Conservation (phyloP, 257 asterid species). For the Rauvolfia tetraphylla region DNA sequence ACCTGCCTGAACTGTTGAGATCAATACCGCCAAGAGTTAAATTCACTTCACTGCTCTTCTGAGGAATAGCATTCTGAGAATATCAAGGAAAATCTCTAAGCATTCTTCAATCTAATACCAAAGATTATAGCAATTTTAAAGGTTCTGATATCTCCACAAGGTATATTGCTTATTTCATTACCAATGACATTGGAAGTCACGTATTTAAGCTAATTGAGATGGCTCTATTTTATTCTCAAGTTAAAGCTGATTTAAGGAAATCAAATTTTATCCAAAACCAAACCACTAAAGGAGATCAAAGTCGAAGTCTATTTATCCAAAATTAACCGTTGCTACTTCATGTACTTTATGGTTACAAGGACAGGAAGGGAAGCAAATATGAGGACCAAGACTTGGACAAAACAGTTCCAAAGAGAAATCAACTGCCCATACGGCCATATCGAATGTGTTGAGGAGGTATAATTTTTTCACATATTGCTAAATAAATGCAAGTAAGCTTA, state of each 20-base stretch:
- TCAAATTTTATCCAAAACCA: neutral
- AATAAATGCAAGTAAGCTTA: neutral
- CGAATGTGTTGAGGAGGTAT: neutral
- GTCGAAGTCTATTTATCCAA: neutral
- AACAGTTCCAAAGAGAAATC: neutral
- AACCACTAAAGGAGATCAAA: neutral
- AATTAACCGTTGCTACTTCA: neutral
- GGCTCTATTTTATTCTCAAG: neutral
- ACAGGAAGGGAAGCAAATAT: neutral
- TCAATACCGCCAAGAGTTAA: conserved; percentile 99
- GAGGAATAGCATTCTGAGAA: conserved; percentile 69
- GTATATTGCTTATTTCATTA: neutral
- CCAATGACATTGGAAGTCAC: neutral
- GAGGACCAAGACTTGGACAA: neutral
- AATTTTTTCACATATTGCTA: neutral
- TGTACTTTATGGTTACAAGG: neutral
- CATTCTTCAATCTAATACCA: neutral
- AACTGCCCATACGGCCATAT: neutral
- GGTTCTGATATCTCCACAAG: neutral
- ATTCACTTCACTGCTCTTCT: conserved; percentile 80
- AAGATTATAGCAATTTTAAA: neutral
- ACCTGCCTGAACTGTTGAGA: conserved; percentile 99
- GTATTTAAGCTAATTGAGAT: neutral
- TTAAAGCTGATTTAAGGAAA: neutral
- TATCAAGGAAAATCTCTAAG: neutral